Conservation (phyloP, 2,329 filamentous ascomycete genomes). For the Dothistroma pini region DNA sequence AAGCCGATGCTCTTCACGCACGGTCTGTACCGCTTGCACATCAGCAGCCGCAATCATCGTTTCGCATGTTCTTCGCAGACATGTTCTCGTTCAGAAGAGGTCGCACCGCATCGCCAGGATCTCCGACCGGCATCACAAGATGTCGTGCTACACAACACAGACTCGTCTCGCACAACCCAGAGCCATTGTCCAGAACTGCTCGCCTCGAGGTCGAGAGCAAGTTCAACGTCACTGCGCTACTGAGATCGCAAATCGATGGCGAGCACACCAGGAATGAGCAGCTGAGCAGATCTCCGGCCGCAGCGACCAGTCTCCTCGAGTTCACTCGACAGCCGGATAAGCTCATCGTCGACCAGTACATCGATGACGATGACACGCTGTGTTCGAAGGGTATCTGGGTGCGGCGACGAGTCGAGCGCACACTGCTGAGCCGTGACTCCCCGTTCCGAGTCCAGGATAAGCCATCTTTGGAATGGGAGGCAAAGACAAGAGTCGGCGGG, state of each 20-base stretch:
- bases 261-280: background rate
- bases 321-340: constrained; percentile 3
- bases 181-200: background rate
- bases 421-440: background rate
- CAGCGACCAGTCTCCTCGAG: background rate
- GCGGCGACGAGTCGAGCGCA: constrained; percentile 8
- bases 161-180: background rate
- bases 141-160: background rate
- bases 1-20: background rate
- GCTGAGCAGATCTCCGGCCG: background rate
- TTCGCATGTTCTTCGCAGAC: background rate
- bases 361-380: constrained; percentile 15
- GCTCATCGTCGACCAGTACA: constrained; percentile 21
- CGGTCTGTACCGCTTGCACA: background rate
- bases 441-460: background rate
- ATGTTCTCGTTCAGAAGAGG: background rate
- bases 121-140: background rate
- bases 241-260: constrained; percentile 2
- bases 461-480: constrained; percentile 12
- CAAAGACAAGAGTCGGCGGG: constrained; percentile 17
- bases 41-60: background rate
- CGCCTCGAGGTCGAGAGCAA: constrained; percentile 23
- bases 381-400: constrained; percentile 17
- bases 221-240: constrained; percentile 11
- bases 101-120: background rate